These are phyloP conservation scores for Chlorophyllum brunneum DNA, from an alignment of 768 basidiomycete species.

Conservation along the genomic window DNA sequence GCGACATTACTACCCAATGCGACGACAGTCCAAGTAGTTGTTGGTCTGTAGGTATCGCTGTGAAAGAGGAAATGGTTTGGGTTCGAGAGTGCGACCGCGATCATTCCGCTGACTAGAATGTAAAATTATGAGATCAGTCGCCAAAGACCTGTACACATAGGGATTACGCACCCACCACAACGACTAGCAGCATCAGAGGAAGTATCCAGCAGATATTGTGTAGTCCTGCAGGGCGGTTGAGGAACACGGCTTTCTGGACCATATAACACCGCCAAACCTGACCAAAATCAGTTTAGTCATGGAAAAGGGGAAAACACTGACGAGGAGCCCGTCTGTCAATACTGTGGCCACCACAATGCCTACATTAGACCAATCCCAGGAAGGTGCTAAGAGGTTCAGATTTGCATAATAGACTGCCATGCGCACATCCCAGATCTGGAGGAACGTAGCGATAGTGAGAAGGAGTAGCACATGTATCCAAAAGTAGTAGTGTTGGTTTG, in stretches of 20 bases:
- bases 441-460: no score
- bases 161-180: neutral
- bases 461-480: no score
- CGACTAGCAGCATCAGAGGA: neutral
- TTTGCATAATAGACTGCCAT: no score
- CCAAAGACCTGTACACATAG: neutral
- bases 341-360: neutral
- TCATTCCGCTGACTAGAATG: neutral
- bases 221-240: neutral
- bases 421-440: no score
- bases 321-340: neutral
- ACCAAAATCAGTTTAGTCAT: no score
- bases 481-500: no score
- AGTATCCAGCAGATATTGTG: neutral
- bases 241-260: neutral
- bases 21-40: neutral
- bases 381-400: no score
- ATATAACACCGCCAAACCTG: conserved; percentile 2
- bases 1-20: neutral
- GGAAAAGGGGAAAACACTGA: neutral
- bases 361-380: neutral
- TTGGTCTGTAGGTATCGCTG: neutral
- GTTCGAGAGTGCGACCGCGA: neutral
- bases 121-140: neutral
- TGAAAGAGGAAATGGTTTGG: neutral